Evolutionary conservation across 192 early-diverging fungal genomes (phyloP).

Genomic region (Coemansia sp.): DNA sequence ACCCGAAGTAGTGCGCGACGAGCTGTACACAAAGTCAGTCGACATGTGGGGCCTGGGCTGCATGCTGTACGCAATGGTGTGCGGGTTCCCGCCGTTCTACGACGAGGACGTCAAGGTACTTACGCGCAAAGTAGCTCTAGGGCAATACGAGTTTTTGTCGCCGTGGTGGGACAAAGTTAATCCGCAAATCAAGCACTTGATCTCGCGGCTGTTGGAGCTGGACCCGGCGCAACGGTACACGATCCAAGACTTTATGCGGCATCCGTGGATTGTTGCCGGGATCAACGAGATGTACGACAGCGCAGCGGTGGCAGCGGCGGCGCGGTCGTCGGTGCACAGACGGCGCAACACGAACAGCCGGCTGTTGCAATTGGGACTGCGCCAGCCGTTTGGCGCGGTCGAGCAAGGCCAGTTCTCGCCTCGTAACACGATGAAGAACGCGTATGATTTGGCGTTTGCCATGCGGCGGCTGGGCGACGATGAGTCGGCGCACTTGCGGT

Average conservation of each 20-base stretch:
- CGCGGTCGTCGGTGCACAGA: conserved; percentile 44
- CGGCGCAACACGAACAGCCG: conserved; percentile 31
- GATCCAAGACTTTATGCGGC: conserved; percentile 76
- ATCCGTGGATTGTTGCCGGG: conserved; percentile 68
- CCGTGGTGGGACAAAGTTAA: conserved; percentile 95
- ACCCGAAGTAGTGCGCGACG: conserved; percentile 84
- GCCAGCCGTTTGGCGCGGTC: conserved; percentile 18
- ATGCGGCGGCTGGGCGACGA: conserved; percentile 77
- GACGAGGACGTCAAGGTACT: conserved; percentile 75
- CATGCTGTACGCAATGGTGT: conserved; percentile 79
- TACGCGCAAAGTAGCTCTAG: conserved; percentile 82
- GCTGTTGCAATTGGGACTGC: conserved; percentile 26
- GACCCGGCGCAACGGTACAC: conserved; percentile 72
- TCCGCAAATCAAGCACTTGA: conserved; percentile 69
- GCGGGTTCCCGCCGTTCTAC: conserved; percentile 81
- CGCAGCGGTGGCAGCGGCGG: conserved; percentile 37
- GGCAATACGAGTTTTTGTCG: conserved; percentile 79
- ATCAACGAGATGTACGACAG: conserved; percentile 49
- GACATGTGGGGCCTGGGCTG: conserved; percentile 89
- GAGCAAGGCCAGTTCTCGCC: conserved; percentile 45
- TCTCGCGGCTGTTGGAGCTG: conserved; percentile 67
- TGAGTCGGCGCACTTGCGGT: conserved; percentile 45
- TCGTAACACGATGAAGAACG: conserved; percentile 67
- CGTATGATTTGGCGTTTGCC: conserved; percentile 74
- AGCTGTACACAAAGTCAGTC: conserved; percentile 76